Conservation (phyloP, 2,329 filamentous ascomycete species). For the Rutstroemia sp. region DNA sequence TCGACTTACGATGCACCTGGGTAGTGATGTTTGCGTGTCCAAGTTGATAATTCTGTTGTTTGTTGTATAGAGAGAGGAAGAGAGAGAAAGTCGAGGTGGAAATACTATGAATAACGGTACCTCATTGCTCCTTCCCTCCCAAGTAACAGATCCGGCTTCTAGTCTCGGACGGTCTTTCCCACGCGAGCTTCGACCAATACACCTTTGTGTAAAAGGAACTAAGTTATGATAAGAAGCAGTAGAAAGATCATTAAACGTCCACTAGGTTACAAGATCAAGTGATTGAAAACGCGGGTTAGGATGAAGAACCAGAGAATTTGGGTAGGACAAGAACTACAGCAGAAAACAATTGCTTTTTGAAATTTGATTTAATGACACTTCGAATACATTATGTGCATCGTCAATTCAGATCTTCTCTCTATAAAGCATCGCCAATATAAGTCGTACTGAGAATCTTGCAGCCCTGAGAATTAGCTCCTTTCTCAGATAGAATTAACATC, state of each 20-base stretch:
- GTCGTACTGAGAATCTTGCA: neutral
- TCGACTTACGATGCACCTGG: conserved; percentile 11
- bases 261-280: too few relatives aligned
- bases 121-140: conserved; percentile 3
- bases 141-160: too few relatives aligned
- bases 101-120: neutral
- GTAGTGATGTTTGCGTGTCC: conserved; percentile 16
- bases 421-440: neutral
- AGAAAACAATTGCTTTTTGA: neutral
- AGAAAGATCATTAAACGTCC: too few relatives aligned
- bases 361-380: too few relatives aligned
- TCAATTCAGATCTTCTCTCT: neutral
- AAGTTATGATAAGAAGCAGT: too few relatives aligned
- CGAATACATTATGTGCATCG: conserved; percentile 16
- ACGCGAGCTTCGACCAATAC: too few relatives aligned
- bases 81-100: neutral
- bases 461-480: conserved; percentile 3
- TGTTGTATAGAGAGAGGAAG: neutral
- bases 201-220: too few relatives aligned
- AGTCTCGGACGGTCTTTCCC: too few relatives aligned
- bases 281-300: too few relatives aligned
- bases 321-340: neutral
- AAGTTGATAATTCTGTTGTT: conserved; percentile 5
- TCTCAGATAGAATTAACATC: conserved; percentile 12
- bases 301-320: too few relatives aligned